These are phyloP conservation scores for Hypoxylon rickii DNA, from an alignment of 495 filamentous ascomycete genomes.

Conservation along the genomic window DNA sequence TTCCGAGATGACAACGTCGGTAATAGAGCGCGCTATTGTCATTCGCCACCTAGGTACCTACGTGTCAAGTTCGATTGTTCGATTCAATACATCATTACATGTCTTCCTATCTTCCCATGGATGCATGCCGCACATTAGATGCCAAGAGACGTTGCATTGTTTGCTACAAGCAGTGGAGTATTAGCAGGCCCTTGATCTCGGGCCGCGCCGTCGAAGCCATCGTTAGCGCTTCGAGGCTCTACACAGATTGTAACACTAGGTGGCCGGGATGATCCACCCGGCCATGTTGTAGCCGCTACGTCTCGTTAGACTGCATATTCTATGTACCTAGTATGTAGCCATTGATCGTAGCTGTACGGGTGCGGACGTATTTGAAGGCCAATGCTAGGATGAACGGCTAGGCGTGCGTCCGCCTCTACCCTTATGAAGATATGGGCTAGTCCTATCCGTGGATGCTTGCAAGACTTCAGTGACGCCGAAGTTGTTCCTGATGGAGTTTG, in stretches of 20 bases:
- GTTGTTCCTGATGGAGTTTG: background rate
- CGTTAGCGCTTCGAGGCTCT: constrained; percentile 20
- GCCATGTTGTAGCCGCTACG: constrained; percentile 15
- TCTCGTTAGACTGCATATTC: constrained; percentile 1
- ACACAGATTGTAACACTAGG: constrained; percentile 6
- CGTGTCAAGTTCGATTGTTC: too few relatives aligned
- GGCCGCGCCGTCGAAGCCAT: constrained; percentile 23
- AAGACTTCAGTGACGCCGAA: background rate
- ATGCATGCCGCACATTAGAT: constrained; percentile 1
- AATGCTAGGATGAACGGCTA: constrained; percentile 16
- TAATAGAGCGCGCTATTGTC: constrained; percentile 17
- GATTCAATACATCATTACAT: background rate
- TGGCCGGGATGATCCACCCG: constrained; percentile 11
- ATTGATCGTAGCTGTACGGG: constrained; percentile 17
- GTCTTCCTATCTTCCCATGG: background rate
- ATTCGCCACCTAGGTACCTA: constrained; percentile 1
- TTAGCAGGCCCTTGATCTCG: constrained; percentile 8
- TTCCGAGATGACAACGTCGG: constrained; percentile 23
- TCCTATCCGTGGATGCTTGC: background rate
- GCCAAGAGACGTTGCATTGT: constrained; percentile 21
- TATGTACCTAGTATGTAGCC: background rate
- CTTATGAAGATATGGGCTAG: too few relatives aligned
- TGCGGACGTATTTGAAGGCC: constrained; percentile 16
- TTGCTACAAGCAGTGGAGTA: constrained; percentile 15
- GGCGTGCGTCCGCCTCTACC: constrained; percentile 7